Evolutionary conservation across 2,329 filamentous ascomycete species (phyloP).

Genomic region (Colletotrichum sp.): DNA sequence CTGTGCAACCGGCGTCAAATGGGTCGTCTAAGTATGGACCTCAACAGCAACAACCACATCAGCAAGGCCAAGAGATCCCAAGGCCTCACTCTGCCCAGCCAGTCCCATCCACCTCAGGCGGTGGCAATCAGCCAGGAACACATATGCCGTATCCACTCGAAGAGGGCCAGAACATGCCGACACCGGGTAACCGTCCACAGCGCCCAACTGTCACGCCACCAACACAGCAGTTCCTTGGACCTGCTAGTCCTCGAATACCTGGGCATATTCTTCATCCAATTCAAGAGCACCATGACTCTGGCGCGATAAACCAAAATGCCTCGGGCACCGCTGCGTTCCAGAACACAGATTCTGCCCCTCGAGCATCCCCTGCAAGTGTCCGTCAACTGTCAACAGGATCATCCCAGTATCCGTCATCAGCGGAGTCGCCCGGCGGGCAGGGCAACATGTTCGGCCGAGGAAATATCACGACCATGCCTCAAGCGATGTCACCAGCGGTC

Average conservation of each 20-base stretch:
- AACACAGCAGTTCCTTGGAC: neutral
- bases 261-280: conserved; percentile 22
- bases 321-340: neutral
- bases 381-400: neutral
- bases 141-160: neutral
- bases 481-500: neutral
- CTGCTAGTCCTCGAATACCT: neutral
- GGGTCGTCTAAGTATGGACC: neutral
- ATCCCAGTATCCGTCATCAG: conserved; percentile 9
- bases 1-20: neutral
- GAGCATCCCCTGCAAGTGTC: neutral
- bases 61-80: neutral
- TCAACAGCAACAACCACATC: neutral
- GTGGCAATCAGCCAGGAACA: neutral
- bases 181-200: neutral
- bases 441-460: neutral
- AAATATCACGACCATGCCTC: neutral
- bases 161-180: neutral
- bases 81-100: neutral
- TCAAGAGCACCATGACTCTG: conserved; percentile 16
- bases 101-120: neutral
- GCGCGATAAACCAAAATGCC: neutral
- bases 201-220: neutral
- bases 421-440: neutral
- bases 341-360: neutral